Evolutionary conservation across 2,329 filamentous ascomycete species (phyloP), one percentile per base, ranked within the genome.

Genomic region (Byssochlamys sp.): DNA sequence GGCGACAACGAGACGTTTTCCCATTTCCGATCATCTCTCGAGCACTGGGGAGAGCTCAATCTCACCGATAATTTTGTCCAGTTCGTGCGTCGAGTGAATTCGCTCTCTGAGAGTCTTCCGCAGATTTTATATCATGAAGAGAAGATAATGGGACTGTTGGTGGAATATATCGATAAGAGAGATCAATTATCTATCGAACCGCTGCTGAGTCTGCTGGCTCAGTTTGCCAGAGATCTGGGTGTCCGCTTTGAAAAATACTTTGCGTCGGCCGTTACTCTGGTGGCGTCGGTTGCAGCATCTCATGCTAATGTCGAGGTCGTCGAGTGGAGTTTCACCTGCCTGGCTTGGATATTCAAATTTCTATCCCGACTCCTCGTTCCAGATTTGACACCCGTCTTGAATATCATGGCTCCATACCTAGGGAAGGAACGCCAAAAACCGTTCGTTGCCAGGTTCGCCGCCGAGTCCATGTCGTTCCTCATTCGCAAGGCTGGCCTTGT

Each of bases 331-430:
- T 99, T 99, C 75, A 90, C 87, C 11, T 91, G 90, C 65, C 79
- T 99, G 57, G 91, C 94, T 52, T 99, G 95, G 80, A 80, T 97
- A 48, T 96, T 99, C 82, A 99, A 99, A 71, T 97, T 97, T 69
- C 82, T 99, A 4, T 95, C 91, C 1, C 86, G 90, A 62, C 81
- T 97, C 0, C 75, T 99, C 25, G 88, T 94, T 0, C 87, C 90
- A 3, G 89, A 99, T 68, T 75, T 99, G 61, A 81, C 89, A 60
- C 90, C 92, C 52, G 86, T 95, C 1, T 91, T 90, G 69, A 83
- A 90, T 67, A 84, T 94, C 55, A 84, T 99, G 77, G 83, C 88
- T 0, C 87, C 91, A 2, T 81, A 97, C 55, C 82, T 99, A 29
- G 94, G 92, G 61, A 91, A 88, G 71, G 80, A 86, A 58, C 84